Percentiles rank a stretch among this genome's conserved stretches.
These are phyloP conservation scores for Asterella californica DNA, from an alignment of 225 moss, liverwort and hornwort species.

Conservation along the genomic window DNA sequence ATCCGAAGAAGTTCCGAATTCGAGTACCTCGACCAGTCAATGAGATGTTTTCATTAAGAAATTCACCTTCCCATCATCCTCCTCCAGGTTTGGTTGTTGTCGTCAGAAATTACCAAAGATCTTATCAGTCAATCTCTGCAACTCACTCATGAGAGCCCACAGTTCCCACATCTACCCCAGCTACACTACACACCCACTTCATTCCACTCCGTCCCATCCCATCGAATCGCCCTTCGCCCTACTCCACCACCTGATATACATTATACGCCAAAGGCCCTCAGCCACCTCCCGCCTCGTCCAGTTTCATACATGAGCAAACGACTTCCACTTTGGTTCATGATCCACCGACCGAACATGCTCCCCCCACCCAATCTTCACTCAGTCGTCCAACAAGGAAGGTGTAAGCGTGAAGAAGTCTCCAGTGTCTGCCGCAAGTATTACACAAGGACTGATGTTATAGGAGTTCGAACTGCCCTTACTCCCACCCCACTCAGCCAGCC, in stretches of 20 bases:
- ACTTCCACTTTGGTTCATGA: not conserved
- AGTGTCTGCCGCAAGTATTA: constrained; percentile 22
- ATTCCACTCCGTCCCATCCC: too few species aligned
- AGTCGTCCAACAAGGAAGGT: not conserved
- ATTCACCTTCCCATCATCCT: not conserved
- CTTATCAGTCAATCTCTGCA: constrained; percentile 6
- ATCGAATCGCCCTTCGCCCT: too few species aligned
- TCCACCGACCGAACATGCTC: not conserved
- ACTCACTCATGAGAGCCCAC: not conserved
- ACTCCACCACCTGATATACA: not conserved
- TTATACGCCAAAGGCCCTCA: constrained; percentile 2
- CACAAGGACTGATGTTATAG: constrained; percentile 19
- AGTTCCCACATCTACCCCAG: constrained; percentile 6
- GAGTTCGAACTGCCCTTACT: not conserved
- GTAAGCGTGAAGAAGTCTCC: constrained; percentile 9
- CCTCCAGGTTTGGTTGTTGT: constrained; percentile 11
- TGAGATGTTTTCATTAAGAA: too few species aligned
- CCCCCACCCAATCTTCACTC: not conserved
- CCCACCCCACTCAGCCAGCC: constrained; percentile 4
- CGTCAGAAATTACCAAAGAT: constrained; percentile 6
- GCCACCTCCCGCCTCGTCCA: constrained; percentile 14
- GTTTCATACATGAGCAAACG: constrained; percentile 23
- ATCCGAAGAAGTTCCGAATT: not conserved
- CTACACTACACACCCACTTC: constrained; percentile 6
- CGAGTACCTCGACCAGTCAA: not conserved